These are phyloP conservation scores for Paecilomyces formosus DNA, from an alignment of 2,329 filamentous ascomycete genomes.

Conservation along the genomic window DNA sequence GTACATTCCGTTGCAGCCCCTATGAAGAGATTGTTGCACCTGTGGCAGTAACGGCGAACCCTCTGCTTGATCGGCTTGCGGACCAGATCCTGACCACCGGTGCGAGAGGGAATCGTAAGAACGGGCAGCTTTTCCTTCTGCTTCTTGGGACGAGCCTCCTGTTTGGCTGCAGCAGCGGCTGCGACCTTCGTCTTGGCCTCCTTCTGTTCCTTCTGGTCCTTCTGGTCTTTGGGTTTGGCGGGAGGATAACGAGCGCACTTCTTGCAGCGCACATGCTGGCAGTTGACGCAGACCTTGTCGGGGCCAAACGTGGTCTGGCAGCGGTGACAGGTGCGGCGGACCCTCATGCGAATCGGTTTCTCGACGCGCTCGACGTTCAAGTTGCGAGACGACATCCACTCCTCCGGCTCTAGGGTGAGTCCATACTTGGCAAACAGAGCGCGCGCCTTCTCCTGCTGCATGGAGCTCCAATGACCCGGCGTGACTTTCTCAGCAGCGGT, in stretches of 20 bases:
- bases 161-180: constrained; percentile 16
- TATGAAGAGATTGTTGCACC: constrained; percentile 59
- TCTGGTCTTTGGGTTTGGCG: constrained; percentile 55
- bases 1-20: constrained; percentile 56
- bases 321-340: constrained; percentile 62
- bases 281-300: constrained; percentile 66
- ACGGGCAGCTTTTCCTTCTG: constrained; percentile 27
- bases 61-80: constrained; percentile 66
- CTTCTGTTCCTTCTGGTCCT: constrained; percentile 52
- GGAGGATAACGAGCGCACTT: constrained; percentile 69
- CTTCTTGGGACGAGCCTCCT: constrained; percentile 41
- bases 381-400: constrained; percentile 31
- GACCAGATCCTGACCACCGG: constrained; percentile 63
- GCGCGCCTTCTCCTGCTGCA: constrained; percentile 38
- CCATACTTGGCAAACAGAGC: constrained; percentile 42
- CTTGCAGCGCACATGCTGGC: constrained; percentile 73
- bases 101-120: constrained; percentile 52
- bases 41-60: constrained; percentile 68
- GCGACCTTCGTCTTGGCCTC: constrained; percentile 37
- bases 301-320: constrained; percentile 68
- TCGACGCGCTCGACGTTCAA: constrained; percentile 33
- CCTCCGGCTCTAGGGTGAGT: constrained; percentile 34
- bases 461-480: constrained; percentile 24
- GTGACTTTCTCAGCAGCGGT: constrained; percentile 8
- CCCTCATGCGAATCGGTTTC: constrained; percentile 41